Base-by-base conservation (phyloP, 176 grass and related monocot genomes). In the Poa pratensis region DNA sequence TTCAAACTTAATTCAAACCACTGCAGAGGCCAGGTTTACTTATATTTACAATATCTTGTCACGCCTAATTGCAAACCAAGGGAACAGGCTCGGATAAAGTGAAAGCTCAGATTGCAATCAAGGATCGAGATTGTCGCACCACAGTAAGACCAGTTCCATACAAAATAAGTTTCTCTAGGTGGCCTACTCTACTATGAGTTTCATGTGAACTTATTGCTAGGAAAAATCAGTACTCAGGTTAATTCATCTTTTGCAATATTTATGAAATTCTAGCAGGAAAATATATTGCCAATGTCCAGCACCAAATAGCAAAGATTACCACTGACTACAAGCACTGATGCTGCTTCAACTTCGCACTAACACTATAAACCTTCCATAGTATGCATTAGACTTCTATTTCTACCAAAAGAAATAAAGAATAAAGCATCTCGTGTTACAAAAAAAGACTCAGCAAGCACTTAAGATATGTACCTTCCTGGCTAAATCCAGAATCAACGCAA, bases 401-500 rank as follows among this genome's bases (percentile, higher is more conserved):
- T 11, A 62, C 10, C 7, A 39, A 42, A 17, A 59, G 37, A 40
- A 40, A 40, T 6, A 40, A 40, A 40, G 80, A 65, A 80, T 53
- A 50, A 46, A 40, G 26, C 54, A 73, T 39, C 39, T 69, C 16
- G 73, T 72, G 43, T 15, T 63, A 71, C 45, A n/a, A 67, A 69
- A 85, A 22, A 42, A 17, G 78, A 42, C 17, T 78, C 32, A 19
- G 59, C 11, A 1, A 46, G 39, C 15, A 20, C 70, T 65, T 68
- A n/a, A 50, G 32, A 50, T 23, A 85, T 57, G 34, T 84, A 98
- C 96, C 96, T 98, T 92, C 64, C 85, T 83, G 61, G 52, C 78
- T 79, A 98, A 89, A 90, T 98, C 91, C 37, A 95, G 87, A 92
- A 98, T 96, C 16, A 99, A 58, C 2, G 91, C 91, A 87, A 89